These are phyloP conservation scores for Ensete ventricosum DNA, from an alignment of 176 grass and related monocot species.

Conservation along the genomic window DNA sequence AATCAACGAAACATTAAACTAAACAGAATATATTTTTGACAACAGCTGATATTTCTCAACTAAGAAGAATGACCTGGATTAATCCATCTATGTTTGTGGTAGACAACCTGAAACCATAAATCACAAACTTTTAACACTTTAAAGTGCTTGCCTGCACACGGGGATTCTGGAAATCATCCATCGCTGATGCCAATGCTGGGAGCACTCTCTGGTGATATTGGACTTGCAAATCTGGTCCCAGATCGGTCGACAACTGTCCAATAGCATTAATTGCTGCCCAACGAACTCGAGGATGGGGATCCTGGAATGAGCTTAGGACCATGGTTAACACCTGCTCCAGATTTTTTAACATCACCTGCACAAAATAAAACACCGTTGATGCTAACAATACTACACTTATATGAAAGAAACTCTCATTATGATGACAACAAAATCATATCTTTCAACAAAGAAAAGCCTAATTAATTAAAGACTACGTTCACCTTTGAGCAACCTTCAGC, in stretches of 20 bases:
- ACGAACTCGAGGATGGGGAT: constrained; percentile 76
- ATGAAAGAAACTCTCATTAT: no score
- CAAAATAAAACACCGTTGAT: background rate
- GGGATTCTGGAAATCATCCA: constrained; percentile 98
- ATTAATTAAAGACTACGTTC: background rate
- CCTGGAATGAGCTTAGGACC: constrained; percentile 79
- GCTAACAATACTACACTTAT: no score
- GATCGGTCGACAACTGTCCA: constrained; percentile 88
- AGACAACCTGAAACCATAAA: background rate
- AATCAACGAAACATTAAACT: no score
- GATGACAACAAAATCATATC: no score
- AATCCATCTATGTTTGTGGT: background rate
- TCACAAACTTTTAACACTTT: background rate
- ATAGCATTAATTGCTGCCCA: constrained; percentile 98
- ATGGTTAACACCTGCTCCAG: constrained; percentile 86
- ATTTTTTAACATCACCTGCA: constrained; percentile 93
- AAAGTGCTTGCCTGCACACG: constrained; percentile 62
- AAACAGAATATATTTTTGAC: no score
- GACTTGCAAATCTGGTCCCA: constrained; percentile 89
- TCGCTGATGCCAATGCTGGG: constrained; percentile 76
- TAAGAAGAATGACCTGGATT: background rate
- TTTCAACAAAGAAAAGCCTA: no score
- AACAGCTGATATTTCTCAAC: no score
- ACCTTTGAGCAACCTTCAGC: constrained; percentile 99
- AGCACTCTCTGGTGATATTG: constrained; percentile 84